Base-by-base conservation (phyloP, 2,329 filamentous ascomycete species). In the Berkeleyomyces rouxiae region DNA sequence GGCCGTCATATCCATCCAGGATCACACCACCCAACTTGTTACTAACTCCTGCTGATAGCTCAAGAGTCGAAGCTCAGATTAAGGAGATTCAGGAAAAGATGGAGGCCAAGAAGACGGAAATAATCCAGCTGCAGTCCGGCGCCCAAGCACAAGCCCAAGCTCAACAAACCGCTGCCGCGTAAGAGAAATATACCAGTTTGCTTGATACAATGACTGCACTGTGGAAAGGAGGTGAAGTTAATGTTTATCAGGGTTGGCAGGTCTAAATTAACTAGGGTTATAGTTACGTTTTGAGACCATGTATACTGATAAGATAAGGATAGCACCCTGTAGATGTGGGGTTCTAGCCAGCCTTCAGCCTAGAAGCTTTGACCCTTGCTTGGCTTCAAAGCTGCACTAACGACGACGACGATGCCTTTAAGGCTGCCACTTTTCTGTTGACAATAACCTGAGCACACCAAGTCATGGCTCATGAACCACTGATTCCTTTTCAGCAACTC, bases 41-140 rank as follows among this genome's bases (percentile, higher is more conserved):
- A 40, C 43, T 58, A 59, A 61, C 61, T n/a, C 55, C 66, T 69
- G 63, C 69, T 47, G 37, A 58, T 44, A 37, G 39, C 49, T 61
- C 31, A 49, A 63, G 61, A 71, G 65, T 78, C 55, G 81, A 84
- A 65, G 70, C 66, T 2, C 76, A 78, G 67, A 82, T 84, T 68
- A 79, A 77, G 67, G 80, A 82, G 60, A 73, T 73, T 1, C 79
- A 83, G 68, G 75, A 73, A 6, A 82, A 80, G 71, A 72, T 82
- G 23, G 80, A 83, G 68, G 79, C 75, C 71, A 81, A 82, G 73
- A 82, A 81, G 73, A 73, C 72, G 36, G 79, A 83, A 68, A 83
- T 84, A 65, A 81, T 84, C 57, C 79, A 82, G 68, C 68, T 76
- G 7, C 81, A 83, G 68, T 71, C 77, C 9, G 74, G 74, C 43